These are phyloP conservation scores for Spizellomyces punctatus DNA, from an alignment of 192 early-diverging fungal species.

Conservation along the genomic window DNA sequence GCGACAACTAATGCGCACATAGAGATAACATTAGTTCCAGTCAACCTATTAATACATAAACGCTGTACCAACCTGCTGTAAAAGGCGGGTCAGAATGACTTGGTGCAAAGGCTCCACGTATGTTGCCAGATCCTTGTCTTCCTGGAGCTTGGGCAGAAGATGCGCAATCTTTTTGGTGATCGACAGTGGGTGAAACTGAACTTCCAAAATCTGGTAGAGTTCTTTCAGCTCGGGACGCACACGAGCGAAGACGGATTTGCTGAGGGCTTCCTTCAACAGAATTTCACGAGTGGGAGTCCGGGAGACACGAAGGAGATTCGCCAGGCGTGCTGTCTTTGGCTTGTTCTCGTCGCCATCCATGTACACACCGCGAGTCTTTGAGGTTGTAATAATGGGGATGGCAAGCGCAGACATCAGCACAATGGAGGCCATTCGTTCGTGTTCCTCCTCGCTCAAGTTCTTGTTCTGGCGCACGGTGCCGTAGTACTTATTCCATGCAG, in stretches of 20 bases:
- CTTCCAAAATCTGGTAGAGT: constrained; percentile 94
- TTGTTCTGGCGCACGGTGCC: constrained; percentile 74
- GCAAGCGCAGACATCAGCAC: constrained; percentile 94
- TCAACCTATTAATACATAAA: constrained; percentile 32
- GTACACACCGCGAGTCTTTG: constrained; percentile 72
- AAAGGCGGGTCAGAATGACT: constrained; percentile 93
- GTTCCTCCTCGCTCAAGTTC: constrained; percentile 83
- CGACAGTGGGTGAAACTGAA: constrained; percentile 97
- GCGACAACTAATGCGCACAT: constrained; percentile 64
- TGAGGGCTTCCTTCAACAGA: constrained; percentile 87
- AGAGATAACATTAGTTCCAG: not conserved
- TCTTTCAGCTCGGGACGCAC: constrained; percentile 89
- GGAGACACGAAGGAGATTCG: constrained; percentile 83
- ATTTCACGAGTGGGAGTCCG: constrained; percentile 84
- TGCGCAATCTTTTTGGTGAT: constrained; percentile 97
- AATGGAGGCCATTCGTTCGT: constrained; percentile 85
- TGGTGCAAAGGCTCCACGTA: constrained; percentile 94
- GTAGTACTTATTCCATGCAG: constrained; percentile 88
- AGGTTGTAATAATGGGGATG: constrained; percentile 92
- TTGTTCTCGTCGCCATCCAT: constrained; percentile 75
- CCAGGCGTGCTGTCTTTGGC: constrained; percentile 74
- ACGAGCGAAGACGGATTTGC: constrained; percentile 81
- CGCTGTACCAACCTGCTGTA: constrained; percentile 63
- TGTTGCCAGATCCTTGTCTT: constrained; percentile 74
- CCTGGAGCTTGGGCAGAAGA: constrained; percentile 65